Evolutionary conservation across 345 rosid genomes (phyloP).

Genomic region (Ceriops tagal): DNA sequence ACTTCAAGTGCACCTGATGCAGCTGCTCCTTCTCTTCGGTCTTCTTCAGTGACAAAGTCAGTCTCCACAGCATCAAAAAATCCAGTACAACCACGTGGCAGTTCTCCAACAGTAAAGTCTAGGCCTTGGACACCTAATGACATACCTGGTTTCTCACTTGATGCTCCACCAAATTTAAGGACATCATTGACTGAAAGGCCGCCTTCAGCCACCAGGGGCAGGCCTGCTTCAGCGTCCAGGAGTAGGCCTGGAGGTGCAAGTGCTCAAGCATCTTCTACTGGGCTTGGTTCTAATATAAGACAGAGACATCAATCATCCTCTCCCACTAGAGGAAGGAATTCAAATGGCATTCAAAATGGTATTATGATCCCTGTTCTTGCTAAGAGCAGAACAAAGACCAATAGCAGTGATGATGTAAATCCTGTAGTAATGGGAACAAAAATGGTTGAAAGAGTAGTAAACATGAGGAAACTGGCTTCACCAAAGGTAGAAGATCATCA

Average conservation of each 20-base stretch:
- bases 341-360: constrained; percentile 10
- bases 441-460: constrained; percentile 35
- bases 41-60: constrained; percentile 51
- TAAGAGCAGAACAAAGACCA: constrained; percentile 16
- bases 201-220: constrained; percentile 27
- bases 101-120: constrained; percentile 23
- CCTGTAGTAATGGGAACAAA: constrained; percentile 30
- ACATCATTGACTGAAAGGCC: constrained; percentile 32
- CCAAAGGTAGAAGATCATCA: constrained; percentile 35
- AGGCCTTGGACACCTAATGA: constrained; percentile 33
- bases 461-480: constrained; percentile 33
- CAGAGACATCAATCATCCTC: constrained; percentile 30
- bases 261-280: constrained; percentile 41
- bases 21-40: constrained; percentile 34
- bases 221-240: constrained; percentile 11
- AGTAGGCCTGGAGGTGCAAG: constrained; percentile 2
- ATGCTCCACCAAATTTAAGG: constrained; percentile 32
- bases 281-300: constrained; percentile 30
- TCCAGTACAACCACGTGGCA: constrained; percentile 23
- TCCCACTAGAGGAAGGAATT: constrained; percentile 25
- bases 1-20: constrained; percentile 14
- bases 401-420: constrained; percentile 22
- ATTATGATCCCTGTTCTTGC: constrained; percentile 2
- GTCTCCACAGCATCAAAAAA: constrained; percentile 15
- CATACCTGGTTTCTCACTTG: constrained; percentile 32